These are phyloP conservation scores for Apiospora phragmitis DNA, from an alignment of 2,329 filamentous ascomycete genomes.

Conservation along the genomic window DNA sequence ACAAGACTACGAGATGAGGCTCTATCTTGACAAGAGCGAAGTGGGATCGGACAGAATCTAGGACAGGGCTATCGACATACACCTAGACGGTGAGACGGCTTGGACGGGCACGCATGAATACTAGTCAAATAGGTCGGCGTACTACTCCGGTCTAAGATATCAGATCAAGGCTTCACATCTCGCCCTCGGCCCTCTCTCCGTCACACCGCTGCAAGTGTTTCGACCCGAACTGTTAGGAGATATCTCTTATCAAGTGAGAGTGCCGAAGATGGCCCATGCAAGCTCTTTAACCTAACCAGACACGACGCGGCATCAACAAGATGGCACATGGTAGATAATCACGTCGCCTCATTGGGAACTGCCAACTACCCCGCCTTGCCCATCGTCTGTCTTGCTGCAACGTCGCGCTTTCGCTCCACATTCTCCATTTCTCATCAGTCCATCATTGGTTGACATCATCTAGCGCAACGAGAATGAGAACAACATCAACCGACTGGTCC, in stretches of 20 bases:
- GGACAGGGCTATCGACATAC: not conserved
- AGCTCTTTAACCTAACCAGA: not conserved
- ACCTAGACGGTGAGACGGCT: not conserved
- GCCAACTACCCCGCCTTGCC: not conserved
- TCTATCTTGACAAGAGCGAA: not conserved
- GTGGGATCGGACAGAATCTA: not conserved
- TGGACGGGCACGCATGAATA: not conserved
- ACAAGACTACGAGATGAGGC: not conserved
- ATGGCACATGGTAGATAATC: not conserved
- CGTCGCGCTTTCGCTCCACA: not conserved
- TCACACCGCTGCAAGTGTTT: not conserved
- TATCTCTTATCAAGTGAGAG: not conserved
- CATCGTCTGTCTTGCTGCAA: not conserved
- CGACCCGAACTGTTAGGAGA: not conserved
- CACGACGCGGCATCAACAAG: not conserved
- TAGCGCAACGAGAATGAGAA: not conserved
- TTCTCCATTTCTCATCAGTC: not conserved
- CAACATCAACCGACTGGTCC: not conserved
- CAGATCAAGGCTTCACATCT: not conserved
- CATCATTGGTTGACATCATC: not conserved
- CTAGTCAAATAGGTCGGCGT: not conserved
- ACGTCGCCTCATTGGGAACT: not conserved
- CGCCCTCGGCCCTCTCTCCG: not conserved
- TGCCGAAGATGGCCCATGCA: not conserved
- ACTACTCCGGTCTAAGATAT: not conserved